Base-by-base conservation (phyloP, 495 filamentous ascomycete genomes). In the Bombardia bombarda region DNA sequence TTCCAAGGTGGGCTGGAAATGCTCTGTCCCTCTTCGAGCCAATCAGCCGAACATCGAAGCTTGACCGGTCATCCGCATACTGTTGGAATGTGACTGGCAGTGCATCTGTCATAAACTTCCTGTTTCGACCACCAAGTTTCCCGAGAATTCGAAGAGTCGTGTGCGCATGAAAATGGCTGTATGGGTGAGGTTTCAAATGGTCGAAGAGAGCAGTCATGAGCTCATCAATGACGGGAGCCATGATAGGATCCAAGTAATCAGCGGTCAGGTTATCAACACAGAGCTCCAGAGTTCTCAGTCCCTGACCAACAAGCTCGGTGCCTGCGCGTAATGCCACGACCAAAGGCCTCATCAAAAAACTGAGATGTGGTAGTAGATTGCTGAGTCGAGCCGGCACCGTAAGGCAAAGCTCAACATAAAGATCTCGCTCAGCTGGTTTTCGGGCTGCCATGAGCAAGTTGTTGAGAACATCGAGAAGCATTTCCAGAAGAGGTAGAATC, bases 201-300 rank as follows among this genome's bases (percentile, higher is more conserved):
- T 95, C 87, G 77, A 90, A 97, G 7, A 99, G 73, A 3, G 89
- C 90, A 32, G 87, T 87, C 90, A 97, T 97, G 40, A 99, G 66
- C 49, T 99, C 93, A 52, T 97, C 92, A 63, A 99, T 96, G 33
- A 95, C 92, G 2, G 93, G 93, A 5, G 89, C 87, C 92, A 99
- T 99, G 43, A 99, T 99, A 0, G 93, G 93, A 52, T 99, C 93
- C 23, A 99, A 61, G 55, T 99, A 99, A 51, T 99, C 93, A 0
- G 92, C 90, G 0, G 93, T 99, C 1, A 99, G 74, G 52, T 99
- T 99, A 48, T 99, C 93, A 19, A 99, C 93, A 55, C 93, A 99
- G 13, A 99, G 74, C 56, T 99, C 93, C 13, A 99, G 69, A 0
- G 93, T 99, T 18, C 93, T 73, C 3, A 99, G 72, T 0, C 93